Evolutionary conservation across 1,284 basidiomycete species (phyloP).

Genomic region (Inonotus obliquus): DNA sequence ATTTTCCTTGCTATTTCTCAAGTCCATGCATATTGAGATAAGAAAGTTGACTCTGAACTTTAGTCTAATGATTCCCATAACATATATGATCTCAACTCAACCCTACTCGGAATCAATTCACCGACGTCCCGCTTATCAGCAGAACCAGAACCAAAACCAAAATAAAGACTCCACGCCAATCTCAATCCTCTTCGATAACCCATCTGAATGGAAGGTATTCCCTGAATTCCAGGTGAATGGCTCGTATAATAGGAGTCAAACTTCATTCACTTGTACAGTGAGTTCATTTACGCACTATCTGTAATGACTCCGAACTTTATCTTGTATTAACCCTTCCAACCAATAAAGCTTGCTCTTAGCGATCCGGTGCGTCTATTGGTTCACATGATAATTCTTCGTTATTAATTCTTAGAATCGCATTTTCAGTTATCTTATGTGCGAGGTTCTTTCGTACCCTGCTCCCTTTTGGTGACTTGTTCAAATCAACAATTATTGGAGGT

Average conservation of each 20-base stretch:
- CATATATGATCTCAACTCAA: neutral
- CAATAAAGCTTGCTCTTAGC: constrained; percentile 13
- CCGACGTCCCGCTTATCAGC: constrained; percentile 2
- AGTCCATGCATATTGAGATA: neutral
- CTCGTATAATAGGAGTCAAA: neutral
- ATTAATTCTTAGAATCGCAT: neutral
- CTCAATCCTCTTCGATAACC: neutral
- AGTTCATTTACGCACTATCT: neutral
- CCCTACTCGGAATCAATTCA: constrained; percentile 4
- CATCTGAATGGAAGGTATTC: constrained; percentile 5
- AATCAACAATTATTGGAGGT: constrained; percentile 6
- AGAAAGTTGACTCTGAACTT: neutral
- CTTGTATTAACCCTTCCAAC: neutral
- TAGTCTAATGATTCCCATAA: constrained; percentile 11
- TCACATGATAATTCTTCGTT: neutral
- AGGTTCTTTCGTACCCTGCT: constrained; percentile 12
- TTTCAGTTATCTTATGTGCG: constrained; percentile 14
- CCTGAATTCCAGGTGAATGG: constrained; percentile 7
- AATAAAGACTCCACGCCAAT: neutral
- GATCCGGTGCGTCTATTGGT: constrained; percentile 6
- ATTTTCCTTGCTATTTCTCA: too few relatives aligned
- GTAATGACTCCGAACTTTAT: neutral
- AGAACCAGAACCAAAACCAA: too few relatives aligned
- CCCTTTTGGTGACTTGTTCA: constrained; percentile 3
- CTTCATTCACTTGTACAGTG: constrained; percentile 5